Percentiles rank a stretch among this genome's conserved stretches.
Conservation (phyloP, 2,329 filamentous ascomycete genomes). For the Trichophyton schoenleinii region DNA sequence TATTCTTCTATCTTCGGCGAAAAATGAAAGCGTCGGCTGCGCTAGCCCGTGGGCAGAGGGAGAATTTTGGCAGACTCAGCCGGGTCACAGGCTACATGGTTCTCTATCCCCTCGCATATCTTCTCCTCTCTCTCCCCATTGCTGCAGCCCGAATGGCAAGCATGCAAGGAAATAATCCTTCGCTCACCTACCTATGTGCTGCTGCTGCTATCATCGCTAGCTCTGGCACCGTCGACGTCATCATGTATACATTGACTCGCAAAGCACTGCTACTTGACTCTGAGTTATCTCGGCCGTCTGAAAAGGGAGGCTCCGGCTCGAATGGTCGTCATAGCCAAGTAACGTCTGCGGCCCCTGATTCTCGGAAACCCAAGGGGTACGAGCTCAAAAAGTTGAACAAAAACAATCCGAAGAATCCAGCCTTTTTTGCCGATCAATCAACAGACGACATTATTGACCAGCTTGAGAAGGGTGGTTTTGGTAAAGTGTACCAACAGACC, state of each 20-base stretch:
- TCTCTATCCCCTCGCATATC: conserved; percentile 42
- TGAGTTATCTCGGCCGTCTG: conserved; percentile 17
- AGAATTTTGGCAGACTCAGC: conserved; percentile 29
- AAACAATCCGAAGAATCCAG: conserved; percentile 7
- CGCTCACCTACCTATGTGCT: conserved; percentile 36
- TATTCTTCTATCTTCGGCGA: conserved; percentile 38
- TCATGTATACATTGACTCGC: conserved; percentile 47
- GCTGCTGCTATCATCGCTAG: conserved; percentile 46
- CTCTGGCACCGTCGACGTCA: conserved; percentile 47
- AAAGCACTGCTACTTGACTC: conserved; percentile 43
- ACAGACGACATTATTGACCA: conserved; percentile 33
- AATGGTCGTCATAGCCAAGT: conserved; percentile 8
- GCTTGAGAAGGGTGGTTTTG: conserved; percentile 24
- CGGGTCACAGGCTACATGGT: conserved; percentile 37
- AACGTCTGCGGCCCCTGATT: conserved; percentile 11
- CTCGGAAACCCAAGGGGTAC: conserved; percentile 1
- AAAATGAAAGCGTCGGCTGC: conserved; percentile 30
- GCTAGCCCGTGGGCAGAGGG: conserved; percentile 25
- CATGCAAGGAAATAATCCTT: conserved; percentile 23
- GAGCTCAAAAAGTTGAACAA: conserved; percentile 5
- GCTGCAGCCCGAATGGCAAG: conserved; percentile 38
- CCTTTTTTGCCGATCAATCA: conserved; percentile 24
- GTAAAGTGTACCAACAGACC: conserved; percentile 33
- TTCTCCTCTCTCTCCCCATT: conserved; percentile 50
- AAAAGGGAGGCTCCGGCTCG: conserved; percentile 18